Conservation (phyloP, 257 asterid species). For the Solanum clarkiae region DNA sequence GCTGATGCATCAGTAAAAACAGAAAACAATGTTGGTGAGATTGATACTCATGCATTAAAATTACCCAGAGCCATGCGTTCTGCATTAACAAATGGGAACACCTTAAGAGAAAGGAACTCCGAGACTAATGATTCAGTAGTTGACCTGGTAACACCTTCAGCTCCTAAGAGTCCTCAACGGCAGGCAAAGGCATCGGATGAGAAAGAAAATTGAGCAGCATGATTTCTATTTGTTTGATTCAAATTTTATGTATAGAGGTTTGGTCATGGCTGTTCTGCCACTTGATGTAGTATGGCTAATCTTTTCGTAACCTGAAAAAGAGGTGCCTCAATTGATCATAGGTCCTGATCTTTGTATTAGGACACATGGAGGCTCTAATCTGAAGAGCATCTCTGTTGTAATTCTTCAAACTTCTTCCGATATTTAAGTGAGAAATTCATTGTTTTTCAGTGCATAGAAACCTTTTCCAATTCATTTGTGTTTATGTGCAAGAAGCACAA, state of each 20-base stretch:
- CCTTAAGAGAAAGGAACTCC: conserved; percentile 59
- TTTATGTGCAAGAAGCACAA: background rate
- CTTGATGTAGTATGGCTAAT: background rate
- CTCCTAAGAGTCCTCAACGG: conserved; percentile 29
- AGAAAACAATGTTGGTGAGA: conserved; percentile 17
- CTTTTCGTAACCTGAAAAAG: background rate
- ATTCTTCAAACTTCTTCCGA: background rate
- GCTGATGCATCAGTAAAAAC: conserved; percentile 25
- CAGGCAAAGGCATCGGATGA: conserved; percentile 26
- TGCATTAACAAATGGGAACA: conserved; percentile 28
- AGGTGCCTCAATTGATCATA: background rate
- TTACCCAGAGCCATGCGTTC: conserved; percentile 70
- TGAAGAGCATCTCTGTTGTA: background rate
- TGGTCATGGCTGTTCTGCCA: background rate
- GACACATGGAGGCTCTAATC: background rate
- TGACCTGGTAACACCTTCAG: conserved; percentile 11
- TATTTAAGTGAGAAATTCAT: background rate
- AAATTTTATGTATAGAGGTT: background rate
- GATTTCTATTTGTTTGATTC: background rate
- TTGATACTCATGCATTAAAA: conserved; percentile 27
- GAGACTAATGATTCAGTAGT: conserved; percentile 17
- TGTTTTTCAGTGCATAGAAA: background rate
- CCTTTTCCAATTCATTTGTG: background rate
- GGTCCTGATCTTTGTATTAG: background rate
- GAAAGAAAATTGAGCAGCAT: conserved; percentile 48